Evolutionary conservation across 2,329 filamentous ascomycete genomes (phyloP).

Genomic region (Verticillium tricorpus): DNA sequence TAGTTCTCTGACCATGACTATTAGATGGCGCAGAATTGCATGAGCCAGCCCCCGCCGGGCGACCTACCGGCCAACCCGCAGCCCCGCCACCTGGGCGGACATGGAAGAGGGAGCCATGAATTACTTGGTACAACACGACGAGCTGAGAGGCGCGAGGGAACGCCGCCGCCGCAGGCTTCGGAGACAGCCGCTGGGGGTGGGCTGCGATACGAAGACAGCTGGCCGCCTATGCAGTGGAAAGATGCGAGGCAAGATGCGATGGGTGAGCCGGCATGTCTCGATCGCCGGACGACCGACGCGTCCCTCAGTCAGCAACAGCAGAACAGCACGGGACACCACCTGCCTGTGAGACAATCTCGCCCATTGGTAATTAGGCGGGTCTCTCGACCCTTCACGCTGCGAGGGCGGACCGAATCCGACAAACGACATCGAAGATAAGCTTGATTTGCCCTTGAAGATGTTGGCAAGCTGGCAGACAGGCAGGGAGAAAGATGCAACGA

Average conservation of each 20-base stretch:
- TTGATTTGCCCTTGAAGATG: background rate
- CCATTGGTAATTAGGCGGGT: background rate
- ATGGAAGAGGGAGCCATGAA: no score
- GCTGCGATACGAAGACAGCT: background rate
- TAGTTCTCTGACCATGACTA: background rate
- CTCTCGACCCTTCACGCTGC: background rate
- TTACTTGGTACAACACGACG: background rate
- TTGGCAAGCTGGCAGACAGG: background rate
- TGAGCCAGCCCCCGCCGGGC: background rate
- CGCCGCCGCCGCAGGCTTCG: background rate
- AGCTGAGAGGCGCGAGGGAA: background rate
- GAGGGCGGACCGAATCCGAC: background rate
- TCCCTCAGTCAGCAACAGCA: background rate
- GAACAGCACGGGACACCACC: background rate
- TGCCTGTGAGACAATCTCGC: background rate
- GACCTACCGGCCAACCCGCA: no score
- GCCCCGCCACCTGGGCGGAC: no score
- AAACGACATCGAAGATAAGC: background rate
- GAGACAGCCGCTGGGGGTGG: background rate
- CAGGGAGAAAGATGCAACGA: background rate
- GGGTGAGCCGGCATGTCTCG: background rate
- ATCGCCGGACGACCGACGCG: background rate
- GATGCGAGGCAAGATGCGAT: background rate
- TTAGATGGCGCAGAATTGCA: background rate
- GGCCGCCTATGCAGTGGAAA: background rate